Conservation (phyloP, 805 yeast species). For the Torulaspora delbrueckii region DNA sequence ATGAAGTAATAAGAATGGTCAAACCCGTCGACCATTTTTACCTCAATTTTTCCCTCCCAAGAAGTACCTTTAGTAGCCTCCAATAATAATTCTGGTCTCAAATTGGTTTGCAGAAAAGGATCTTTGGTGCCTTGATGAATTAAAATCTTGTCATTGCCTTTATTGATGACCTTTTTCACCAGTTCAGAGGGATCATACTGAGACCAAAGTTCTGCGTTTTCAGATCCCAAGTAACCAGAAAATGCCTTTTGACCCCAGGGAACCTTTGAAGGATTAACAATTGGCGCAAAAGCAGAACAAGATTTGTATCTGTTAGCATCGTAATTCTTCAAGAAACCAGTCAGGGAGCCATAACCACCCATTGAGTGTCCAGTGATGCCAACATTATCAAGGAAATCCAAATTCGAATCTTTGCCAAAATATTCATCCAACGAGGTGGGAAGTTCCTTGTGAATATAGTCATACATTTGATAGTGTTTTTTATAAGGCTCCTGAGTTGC, state of each 20-base stretch:
- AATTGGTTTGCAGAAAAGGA: conserved; percentile 61
- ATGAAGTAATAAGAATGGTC: conserved; percentile 91
- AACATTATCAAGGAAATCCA: conserved; percentile 57
- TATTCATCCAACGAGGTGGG: conserved; percentile 44
- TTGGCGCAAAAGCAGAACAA: conserved; percentile 88
- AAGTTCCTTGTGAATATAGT: conserved; percentile 73
- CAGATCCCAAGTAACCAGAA: conserved; percentile 64
- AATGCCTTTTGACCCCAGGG: conserved; percentile 92
- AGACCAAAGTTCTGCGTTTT: conserved; percentile 48
- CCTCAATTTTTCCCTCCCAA: conserved; percentile 56
- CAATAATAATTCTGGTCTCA: conserved; percentile 69
- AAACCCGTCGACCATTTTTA: conserved; percentile 69
- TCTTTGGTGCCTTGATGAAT: conserved; percentile 82
- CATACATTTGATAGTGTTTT: conserved; percentile 77
- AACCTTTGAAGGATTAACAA: conserved; percentile 67
- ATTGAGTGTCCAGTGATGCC: conserved; percentile 95
- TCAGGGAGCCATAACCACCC: conserved; percentile 95
- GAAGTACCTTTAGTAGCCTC: conserved; percentile 51
- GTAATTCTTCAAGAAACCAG: conserved; percentile 63
- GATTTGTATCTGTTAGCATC: conserved; percentile 56
- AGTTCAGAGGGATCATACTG: conserved; percentile 82
- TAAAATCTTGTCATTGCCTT: conserved; percentile 56
- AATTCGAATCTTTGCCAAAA: conserved; percentile 36
- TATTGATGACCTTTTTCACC: conserved; percentile 44
- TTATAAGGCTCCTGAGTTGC: conserved; percentile 71